Percentiles rank a stretch among this genome's conserved stretches.
Conservation (phyloP, 2,329 filamentous ascomycete species). For the Penicillium occitanis region DNA sequence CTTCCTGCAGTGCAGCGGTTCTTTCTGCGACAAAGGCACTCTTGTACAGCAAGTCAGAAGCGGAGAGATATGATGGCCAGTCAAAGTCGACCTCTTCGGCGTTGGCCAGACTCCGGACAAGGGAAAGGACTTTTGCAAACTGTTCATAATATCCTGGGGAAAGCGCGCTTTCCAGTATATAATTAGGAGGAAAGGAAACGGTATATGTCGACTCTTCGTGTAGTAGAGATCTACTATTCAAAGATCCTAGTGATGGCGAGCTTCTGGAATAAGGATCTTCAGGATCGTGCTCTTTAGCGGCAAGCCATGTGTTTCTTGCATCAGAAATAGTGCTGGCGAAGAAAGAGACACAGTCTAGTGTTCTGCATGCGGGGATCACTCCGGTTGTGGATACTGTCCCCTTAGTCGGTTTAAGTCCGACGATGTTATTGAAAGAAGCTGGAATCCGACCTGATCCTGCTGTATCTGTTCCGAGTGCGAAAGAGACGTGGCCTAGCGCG, state of each 20-base stretch:
- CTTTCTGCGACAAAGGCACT: conserved; percentile 60
- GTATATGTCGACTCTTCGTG: conserved; percentile 14
- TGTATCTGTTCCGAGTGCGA: conserved; percentile 50
- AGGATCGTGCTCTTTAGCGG: conserved; percentile 50
- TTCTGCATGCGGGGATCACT: conserved; percentile 50
- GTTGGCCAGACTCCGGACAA: conserved; percentile 11
- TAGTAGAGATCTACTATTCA: conserved; percentile 14
- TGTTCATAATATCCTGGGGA: conserved; percentile 9
- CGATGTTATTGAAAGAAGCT: conserved; percentile 30
- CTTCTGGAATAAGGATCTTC: conserved; percentile 52
- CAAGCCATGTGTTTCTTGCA: conserved; percentile 43
- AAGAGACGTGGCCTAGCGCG: conserved; percentile 46
- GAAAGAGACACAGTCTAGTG: conserved; percentile 59
- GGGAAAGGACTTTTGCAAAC: conserved; percentile 14
- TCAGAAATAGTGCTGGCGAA: conserved; percentile 52
- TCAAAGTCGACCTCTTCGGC: conserved; percentile 33
- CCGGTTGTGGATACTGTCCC: conserved; percentile 29
- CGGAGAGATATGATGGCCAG: conserved; percentile 53
- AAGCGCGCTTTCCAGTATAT: not conserved
- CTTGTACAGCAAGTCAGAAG: conserved; percentile 57
- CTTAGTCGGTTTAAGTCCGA: conserved; percentile 30
- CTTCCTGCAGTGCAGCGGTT: conserved; percentile 47
- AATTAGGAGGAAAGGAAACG: conserved; percentile 12
- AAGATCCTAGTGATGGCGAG: not conserved
- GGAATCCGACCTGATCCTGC: conserved; percentile 31